Percentiles rank a stretch among this genome's conserved stretches.
phyloP scores from a whole-genome alignment of 768 basidiomycete genomes.

The Gloeostereum incarnatum region DNA sequence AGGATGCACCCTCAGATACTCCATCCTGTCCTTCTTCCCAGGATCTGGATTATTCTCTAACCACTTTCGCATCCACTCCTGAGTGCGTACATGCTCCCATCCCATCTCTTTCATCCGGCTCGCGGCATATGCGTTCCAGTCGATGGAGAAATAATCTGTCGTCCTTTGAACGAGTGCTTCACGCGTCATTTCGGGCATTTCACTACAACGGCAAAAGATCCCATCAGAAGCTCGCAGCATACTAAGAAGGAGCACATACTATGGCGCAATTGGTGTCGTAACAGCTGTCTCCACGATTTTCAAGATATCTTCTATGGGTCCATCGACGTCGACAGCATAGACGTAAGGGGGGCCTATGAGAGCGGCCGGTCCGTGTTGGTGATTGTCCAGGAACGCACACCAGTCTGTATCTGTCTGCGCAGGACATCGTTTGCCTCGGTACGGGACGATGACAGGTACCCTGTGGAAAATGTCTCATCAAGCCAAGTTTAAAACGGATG shows the following conservation, averaged over 20 bases:
- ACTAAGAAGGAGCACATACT: conserved; percentile 1
- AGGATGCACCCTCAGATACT: too few species aligned
- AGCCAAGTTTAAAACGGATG: background rate
- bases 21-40: too few species aligned
- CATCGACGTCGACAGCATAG: conserved; percentile 5
- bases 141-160: conserved; percentile 8
- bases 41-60: background rate
- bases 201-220: conserved; percentile 1
- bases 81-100: background rate
- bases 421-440: conserved; percentile 5
- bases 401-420: conserved; percentile 4
- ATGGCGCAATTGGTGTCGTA: conserved; percentile 6
- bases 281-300: conserved; percentile 4
- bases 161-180: conserved; percentile 1
- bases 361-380: conserved; percentile 10
- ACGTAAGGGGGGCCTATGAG: conserved; percentile 7
- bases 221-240: background rate
- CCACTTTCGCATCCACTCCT: background rate
- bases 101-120: background rate
- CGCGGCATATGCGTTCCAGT: background rate
- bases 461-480: background rate
- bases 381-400: conserved; percentile 7
- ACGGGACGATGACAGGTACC: conserved; percentile 8
- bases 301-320: conserved; percentile 2
- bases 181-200: conserved; percentile 5